Base-by-base conservation (phyloP, 768 basidiomycete genomes). In the Cystoderma amianthinum region DNA sequence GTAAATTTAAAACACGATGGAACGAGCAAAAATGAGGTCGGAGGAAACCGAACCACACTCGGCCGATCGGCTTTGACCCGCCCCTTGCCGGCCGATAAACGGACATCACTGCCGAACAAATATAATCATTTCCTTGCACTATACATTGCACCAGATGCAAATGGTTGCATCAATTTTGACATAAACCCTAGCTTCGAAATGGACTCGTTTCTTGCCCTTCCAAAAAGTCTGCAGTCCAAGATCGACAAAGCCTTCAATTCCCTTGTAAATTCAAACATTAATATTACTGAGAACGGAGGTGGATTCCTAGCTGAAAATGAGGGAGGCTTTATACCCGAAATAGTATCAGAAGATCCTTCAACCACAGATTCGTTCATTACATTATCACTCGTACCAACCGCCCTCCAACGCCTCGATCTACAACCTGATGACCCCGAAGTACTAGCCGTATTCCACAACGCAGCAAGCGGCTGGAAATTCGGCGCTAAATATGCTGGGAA, bases 381-480 rank as follows among this genome's bases (percentile, higher is more conserved):
- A 0, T 52, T 90, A 21, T 68, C 72, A 10, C 58, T 66, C 16
- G 65, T 90, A 32, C 79, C 86, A 2, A 45, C 58, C 9, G 85
- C 85, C 9, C 72, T 92, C 2, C 71, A 72, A 48, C 51, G 64
- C 13, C 68, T 92, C 15, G 76, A 81, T 46, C 65, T 90, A 5
- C 76, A 76, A 6, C 70, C 82, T 18, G 80, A 88, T 55, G 87
- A 91, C 51, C 70, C 72, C n/a, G 76, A 86, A 40, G 68, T 88
- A 9, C 68, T 91, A 3, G 55, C 68, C 2, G 82, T 88, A 2
- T 87, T 92, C 58, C 69, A 69, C 25, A 86, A 84, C 45, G 88
- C 89, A 2, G 82, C 84, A 0, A 65, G 74, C 1, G 88, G 85
- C 13, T 89, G 88, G 87, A 64, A 59, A 10, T 61, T 60, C 7